Conservation (phyloP, 2,329 filamentous ascomycete genomes). For the Rhinocladiella similis region DNA sequence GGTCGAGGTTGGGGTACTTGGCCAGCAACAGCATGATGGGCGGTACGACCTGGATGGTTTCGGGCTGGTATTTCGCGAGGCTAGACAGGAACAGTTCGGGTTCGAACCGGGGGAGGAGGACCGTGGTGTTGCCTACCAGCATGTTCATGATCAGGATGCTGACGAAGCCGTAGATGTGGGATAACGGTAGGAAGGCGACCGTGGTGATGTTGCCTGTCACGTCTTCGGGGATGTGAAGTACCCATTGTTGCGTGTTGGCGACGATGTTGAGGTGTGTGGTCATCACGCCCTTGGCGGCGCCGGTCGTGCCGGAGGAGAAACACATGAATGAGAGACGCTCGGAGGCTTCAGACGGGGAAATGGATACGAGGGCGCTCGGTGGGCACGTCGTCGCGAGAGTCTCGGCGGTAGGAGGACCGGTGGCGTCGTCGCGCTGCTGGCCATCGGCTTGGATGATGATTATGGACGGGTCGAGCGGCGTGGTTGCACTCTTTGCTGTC, state of each 20-base stretch:
- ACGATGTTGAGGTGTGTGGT: conserved; percentile 75
- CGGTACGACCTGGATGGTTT: conserved; percentile 66
- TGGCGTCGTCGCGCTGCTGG: conserved; percentile 67
- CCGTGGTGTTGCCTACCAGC: conserved; percentile 62
- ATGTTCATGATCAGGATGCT: conserved; percentile 61
- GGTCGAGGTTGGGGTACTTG: conserved; percentile 65
- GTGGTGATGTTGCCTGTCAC: conserved; percentile 46
- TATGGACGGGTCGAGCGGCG: conserved; percentile 27
- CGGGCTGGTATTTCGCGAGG: conserved; percentile 68
- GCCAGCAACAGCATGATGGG: conserved; percentile 74
- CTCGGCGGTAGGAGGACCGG: conserved; percentile 53
- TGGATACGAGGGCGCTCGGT: conserved; percentile 48
- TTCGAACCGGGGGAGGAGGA: conserved; percentile 77
- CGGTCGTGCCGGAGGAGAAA: conserved; percentile 74
- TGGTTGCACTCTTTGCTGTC: conserved; percentile 67
- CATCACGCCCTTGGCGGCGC: conserved; percentile 79
- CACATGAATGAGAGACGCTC: conserved; percentile 62
- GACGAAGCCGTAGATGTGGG: conserved; percentile 72
- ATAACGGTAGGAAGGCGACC: conserved; percentile 70
- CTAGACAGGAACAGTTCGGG: conserved; percentile 69
- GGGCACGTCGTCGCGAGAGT: conserved; percentile 13
- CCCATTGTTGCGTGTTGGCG: conserved; percentile 52
- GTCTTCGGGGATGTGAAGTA: conserved; percentile 38
- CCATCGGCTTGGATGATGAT: conserved; percentile 60
- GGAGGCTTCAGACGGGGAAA: conserved; percentile 52